Conservation (phyloP, 2,329 filamentous ascomycete species). For the Aspergillus thermomutatus region DNA sequence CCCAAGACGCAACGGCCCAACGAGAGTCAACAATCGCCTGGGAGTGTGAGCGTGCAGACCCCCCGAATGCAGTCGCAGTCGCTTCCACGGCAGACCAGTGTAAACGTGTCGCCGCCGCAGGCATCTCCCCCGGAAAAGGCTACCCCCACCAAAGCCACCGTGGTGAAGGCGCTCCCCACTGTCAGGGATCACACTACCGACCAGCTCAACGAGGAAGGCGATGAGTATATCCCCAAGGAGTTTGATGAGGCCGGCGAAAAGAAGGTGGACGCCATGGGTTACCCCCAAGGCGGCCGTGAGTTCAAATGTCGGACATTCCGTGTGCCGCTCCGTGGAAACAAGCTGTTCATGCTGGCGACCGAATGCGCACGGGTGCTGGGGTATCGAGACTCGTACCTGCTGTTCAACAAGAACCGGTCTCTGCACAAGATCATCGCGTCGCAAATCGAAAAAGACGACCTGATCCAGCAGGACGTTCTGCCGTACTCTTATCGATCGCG, state of each 20-base stretch:
- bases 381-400: conserved; percentile 93
- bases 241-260: conserved; percentile 90
- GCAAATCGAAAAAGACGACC: conserved; percentile 91
- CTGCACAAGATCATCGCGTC: conserved; percentile 97
- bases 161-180: conserved; percentile 90
- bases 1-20: conserved; percentile 46
- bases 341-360: conserved; percentile 97
- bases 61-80: conserved; percentile 40
- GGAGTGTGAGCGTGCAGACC: conserved; percentile 35
- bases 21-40: conserved; percentile 29
- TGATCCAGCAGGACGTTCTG: conserved; percentile 90
- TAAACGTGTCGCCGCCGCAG: conserved; percentile 53
- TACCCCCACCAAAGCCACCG: conserved; percentile 72
- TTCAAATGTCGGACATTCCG: conserved; percentile 93
- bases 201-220: conserved; percentile 80
- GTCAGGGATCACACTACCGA: conserved; percentile 97
- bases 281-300: conserved; percentile 75
- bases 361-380: conserved; percentile 92
- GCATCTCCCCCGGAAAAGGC: conserved; percentile 66
- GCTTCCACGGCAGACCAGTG: conserved; percentile 28
- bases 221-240: conserved; percentile 93
- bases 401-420: conserved; percentile 98
- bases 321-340: conserved; percentile 84
- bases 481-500: conserved; percentile 98
- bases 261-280: conserved; percentile 82